These are phyloP conservation scores for Candida neerlandica DNA, from an alignment of 1,139 yeast species.

Conservation along the genomic window DNA sequence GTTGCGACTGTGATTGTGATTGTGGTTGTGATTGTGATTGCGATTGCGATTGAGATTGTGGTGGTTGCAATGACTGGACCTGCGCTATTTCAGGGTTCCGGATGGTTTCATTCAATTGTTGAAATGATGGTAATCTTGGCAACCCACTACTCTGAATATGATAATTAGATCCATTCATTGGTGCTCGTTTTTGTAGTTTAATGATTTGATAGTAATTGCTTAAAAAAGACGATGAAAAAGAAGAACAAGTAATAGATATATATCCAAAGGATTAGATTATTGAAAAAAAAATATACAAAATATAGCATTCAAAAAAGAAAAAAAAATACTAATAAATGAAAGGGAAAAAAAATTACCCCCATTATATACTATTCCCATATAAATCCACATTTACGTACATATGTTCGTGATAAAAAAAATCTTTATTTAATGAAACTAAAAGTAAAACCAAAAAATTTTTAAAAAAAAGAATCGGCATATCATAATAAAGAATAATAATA, in stretches of 20 bases:
- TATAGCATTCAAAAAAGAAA: background rate
- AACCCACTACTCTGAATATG: constrained; percentile 9
- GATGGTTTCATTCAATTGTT: constrained; percentile 17
- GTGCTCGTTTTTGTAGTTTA: background rate
- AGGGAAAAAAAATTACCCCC: background rate
- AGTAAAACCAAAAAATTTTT: background rate
- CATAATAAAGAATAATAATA: constrained; percentile 8
- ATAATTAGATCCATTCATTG: constrained; percentile 13
- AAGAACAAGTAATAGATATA: background rate
- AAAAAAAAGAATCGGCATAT: constrained; percentile 11
- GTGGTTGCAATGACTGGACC: background rate
- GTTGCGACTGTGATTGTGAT: constrained; percentile 1
- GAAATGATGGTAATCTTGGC: constrained; percentile 20
- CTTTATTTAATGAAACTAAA: background rate
- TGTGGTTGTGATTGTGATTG: background rate
- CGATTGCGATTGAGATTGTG: constrained; percentile 1
- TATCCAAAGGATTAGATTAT: background rate
- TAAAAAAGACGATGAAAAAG: background rate
- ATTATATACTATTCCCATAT: background rate
- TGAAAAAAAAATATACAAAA: background rate
- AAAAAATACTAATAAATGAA: background rate
- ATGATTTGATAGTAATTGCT: too few species aligned
- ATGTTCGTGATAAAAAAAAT: background rate
- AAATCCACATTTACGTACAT: constrained; percentile 2
- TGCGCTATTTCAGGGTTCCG: constrained; percentile 13